These are phyloP conservation scores for Amanita muscaria DNA, from an alignment of 768 basidiomycete species.

Conservation along the genomic window DNA sequence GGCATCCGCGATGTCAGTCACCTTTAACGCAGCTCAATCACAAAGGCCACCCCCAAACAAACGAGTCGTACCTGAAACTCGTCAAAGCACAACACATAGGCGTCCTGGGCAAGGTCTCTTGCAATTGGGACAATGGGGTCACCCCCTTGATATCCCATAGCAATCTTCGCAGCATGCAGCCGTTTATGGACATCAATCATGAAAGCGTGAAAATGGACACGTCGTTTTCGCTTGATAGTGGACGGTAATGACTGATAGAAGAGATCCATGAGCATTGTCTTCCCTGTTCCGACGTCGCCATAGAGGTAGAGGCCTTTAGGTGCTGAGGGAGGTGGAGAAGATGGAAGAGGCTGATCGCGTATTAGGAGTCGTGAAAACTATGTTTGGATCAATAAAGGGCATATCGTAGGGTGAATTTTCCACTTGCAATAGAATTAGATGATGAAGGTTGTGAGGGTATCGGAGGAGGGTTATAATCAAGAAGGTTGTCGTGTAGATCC, in stretches of 20 bases:
- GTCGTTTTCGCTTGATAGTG: slow-evolving; percentile 59
- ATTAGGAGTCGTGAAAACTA: slow-evolving; percentile 42
- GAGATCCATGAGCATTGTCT: slow-evolving; percentile 99
- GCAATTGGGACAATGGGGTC: slow-evolving; percentile 88
- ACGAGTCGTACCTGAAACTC: slow-evolving; percentile 76
- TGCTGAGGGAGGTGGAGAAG: slow-evolving; percentile 38
- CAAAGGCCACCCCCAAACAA: background rate
- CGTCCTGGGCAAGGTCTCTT: slow-evolving; percentile 75
- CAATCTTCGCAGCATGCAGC: slow-evolving; percentile 70
- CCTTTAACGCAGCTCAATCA: slow-evolving; percentile 32
- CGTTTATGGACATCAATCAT: slow-evolving; percentile 99
- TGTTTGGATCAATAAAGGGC: slow-evolving; percentile 9
- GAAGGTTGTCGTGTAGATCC: slow-evolving; percentile 63
- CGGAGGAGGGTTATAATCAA: slow-evolving; percentile 60
- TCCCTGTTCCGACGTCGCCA: slow-evolving; percentile 95
- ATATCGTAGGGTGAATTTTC: slow-evolving; percentile 21
- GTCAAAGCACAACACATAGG: slow-evolving; percentile 87
- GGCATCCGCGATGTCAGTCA: slow-evolving; percentile 95
- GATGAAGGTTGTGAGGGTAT: slow-evolving; percentile 35
- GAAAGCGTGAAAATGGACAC: slow-evolving; percentile 98
- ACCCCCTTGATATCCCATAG: slow-evolving; percentile 57
- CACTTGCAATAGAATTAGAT: slow-evolving; percentile 32
- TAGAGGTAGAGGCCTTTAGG: slow-evolving; percentile 92
- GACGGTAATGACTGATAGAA: slow-evolving; percentile 80
- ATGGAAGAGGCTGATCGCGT: slow-evolving; percentile 27